A percentile compares a stretch with the other conserved stretches of the same genome.
phyloP scores from a whole-genome alignment of 352 stramenopile genomes.

The Pythium periplocum region DNA sequence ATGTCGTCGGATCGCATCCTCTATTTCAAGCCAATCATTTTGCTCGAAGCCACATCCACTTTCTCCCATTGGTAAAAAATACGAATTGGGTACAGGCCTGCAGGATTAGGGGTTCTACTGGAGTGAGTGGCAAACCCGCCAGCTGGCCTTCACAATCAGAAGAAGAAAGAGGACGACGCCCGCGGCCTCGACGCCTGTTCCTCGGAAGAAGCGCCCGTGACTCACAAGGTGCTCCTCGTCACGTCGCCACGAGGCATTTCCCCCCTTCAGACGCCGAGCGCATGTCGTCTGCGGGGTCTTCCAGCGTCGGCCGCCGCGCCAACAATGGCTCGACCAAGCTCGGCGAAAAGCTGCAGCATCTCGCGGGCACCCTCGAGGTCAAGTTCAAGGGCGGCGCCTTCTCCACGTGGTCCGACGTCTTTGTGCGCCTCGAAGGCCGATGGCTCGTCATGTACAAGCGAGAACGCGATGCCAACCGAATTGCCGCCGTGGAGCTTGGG shows the following conservation, averaged over 20 bases:
- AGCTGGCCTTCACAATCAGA: no score
- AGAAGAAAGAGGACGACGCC: no score
- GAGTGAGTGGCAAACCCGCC: no score
- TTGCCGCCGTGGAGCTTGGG: constrained; percentile 67
- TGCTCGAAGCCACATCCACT: neutral
- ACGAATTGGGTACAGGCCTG: no score
- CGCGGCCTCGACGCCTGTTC: no score
- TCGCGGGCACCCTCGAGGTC: constrained; percentile 55
- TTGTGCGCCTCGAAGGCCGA: constrained; percentile 56
- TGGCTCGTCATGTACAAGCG: constrained; percentile 74
- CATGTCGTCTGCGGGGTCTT: no score
- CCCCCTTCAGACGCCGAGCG: no score
- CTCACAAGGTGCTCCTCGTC: no score
- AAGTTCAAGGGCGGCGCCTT: constrained; percentile 67
- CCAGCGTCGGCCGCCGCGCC: neutral
- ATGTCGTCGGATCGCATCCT: no score
- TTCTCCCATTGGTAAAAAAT: neutral
- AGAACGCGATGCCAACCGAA: constrained; percentile 43
- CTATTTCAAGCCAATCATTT: neutral
- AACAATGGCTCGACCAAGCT: constrained; percentile 19
- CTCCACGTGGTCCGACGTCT: constrained; percentile 59
- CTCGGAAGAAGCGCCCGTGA: no score
- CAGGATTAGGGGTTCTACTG: no score
- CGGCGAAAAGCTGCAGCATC: constrained; percentile 34
- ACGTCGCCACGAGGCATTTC: no score